These are phyloP conservation scores for Heteromeles arbutifolia DNA, from an alignment of 306 rosid genomes.

Conservation along the genomic window DNA sequence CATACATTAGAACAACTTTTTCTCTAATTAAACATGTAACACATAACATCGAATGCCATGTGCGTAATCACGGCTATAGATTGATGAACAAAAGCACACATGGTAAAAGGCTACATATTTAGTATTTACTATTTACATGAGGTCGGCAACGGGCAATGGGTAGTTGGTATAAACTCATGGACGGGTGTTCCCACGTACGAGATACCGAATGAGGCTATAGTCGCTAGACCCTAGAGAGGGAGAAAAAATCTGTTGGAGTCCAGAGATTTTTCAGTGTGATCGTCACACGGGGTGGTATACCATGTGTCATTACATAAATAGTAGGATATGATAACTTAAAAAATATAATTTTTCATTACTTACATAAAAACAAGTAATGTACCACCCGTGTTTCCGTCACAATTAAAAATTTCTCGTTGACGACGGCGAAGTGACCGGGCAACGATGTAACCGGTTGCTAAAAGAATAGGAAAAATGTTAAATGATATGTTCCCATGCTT, in stretches of 20 bases:
- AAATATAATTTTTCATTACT: too few species aligned
- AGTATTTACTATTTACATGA: not conserved
- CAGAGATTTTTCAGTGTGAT: too few species aligned
- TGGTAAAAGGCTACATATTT: not conserved
- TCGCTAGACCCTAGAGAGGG: not conserved
- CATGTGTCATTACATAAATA: too few species aligned
- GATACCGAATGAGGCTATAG: conserved; percentile 22
- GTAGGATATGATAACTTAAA: too few species aligned
- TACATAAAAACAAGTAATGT: too few species aligned
- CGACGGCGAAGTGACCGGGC: conserved; percentile 37
- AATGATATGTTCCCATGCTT: conserved; percentile 39
- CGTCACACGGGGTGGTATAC: too few species aligned
- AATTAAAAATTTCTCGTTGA: too few species aligned
- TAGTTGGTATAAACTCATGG: not conserved
- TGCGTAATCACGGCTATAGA: not conserved
- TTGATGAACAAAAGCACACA: not conserved
- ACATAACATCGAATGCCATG: not conserved
- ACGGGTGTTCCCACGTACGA: conserved; percentile 42
- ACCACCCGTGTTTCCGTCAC: too few species aligned
- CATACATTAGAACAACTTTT: not conserved
- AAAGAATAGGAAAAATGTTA: not conserved
- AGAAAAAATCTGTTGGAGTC: conserved; percentile 24
- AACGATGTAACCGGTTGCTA: conserved; percentile 48
- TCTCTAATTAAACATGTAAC: not conserved
- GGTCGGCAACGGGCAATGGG: not conserved